Base-by-base conservation (phyloP, 73 alveolate genomes). In the Paramecium primaurelia region DNA sequence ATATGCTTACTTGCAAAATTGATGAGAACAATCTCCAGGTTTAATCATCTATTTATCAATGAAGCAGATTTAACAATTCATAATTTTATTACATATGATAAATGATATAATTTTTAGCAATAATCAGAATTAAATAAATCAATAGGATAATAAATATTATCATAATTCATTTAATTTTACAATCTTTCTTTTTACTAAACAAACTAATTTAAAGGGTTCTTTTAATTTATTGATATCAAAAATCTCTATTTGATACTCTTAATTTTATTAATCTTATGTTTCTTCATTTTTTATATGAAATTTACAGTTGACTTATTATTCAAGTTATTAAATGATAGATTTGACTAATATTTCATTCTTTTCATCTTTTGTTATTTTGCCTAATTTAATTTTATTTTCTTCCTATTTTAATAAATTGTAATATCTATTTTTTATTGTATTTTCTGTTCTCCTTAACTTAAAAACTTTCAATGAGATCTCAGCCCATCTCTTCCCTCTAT, bases 401-500 rank as follows among this genome's bases (percentile, higher is more conserved):
- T 80, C 91, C 14, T 80, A 28, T 49, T 80, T 80, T 80, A 80
- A n/a, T 36, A 80, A 26, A 42, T 80, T 80, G 18, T 80, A 80
- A 49, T 40, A 80, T 44, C 91, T 22, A 18, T 80, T 80, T 80
- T 80, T 80, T 1, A 80, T 80, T 40, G 91, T 80, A 47, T 80
- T 80, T 49, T 80, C 91, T 44, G 91, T 80, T 44, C 91, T 80
- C 45, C 30, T 80, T 22, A 44, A 44, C 9, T 80, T 16, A 47
- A 80, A 80, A 14, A 80, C 75, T 32, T 80, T 80, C 16, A 45
- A 44, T n/a, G 77, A 42, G 44, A 80, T 80, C 26, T 80, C 91
- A n/a, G 91, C 91, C 91, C 91, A 80, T 80, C 58, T 40, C 30
- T 80, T 80, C 10, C 91, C 91, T 36, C 75, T 80, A 2, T 26